Base-by-base conservation (phyloP, 306 rosid genomes). In the Notholithocarpus densiflorus region DNA sequence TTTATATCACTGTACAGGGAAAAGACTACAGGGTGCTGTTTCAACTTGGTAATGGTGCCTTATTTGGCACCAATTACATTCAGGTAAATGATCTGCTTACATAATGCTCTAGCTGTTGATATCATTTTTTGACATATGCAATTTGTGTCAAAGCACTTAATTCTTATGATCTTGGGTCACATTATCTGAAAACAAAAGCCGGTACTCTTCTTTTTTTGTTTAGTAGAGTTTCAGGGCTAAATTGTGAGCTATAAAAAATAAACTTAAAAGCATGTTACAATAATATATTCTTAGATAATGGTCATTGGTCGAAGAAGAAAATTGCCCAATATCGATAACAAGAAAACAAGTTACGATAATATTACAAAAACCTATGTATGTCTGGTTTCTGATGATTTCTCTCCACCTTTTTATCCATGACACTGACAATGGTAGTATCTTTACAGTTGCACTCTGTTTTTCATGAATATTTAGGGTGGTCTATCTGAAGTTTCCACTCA, bases 31-130 rank as follows among this genome's bases (percentile, higher is more conserved):
- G 99, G 99, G 98, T 94, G 48, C 98, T 91, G 79, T 88, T 96
- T 87, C 99, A 96, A 80, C 52, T 96, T 27, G 99, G 99, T 21
- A 96, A 90, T 83, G 97, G 99, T 75, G 93, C 97, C 80, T 87
- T 93, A 73, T 89, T 96, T 54, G 98, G 98, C 64, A 98, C 96
- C 73, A 96, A 87, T 89, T 96, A 96, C 81, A 90, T 96, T 87
- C 98, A 96, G 97, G 99, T 93, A 73, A 56, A 62, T 34, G 68
- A 51, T 74, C 65, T 72, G 43, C 73, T 26, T 75, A 55, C 31
- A 11, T 20, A 56, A 29, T 78, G 77, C 24, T 54, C n/a, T 32
- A 51, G 56, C 21, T 57, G 21, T 81, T 72, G 14, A 27, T 26
- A 18, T 27, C 37, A 62, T 62, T 62, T 29, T 62, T 23, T 21